Evolutionary conservation across 805 yeast genomes (phyloP).

Genomic region (Schizosaccharomyces cryophilus): DNA sequence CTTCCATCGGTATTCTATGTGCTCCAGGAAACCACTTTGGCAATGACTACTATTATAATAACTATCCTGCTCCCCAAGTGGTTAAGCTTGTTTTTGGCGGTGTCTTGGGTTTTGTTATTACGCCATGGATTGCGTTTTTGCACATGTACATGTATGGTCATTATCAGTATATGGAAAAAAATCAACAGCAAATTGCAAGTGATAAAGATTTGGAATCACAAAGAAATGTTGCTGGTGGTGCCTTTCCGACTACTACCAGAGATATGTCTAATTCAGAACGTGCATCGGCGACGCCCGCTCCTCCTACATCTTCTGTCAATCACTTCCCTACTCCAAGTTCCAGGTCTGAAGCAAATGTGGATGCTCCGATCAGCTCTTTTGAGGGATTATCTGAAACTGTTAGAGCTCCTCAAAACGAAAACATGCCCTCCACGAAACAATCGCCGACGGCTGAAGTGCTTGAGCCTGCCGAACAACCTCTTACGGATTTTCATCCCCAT

Average conservation of each 20-base stretch:
- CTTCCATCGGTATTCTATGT: background rate
- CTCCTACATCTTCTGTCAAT: no score
- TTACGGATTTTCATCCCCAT: background rate
- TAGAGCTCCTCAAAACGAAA: no score
- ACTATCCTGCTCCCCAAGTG: conserved; percentile 1
- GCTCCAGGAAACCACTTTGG: background rate
- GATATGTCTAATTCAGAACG: no score
- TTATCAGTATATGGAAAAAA: background rate
- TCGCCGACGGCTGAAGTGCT: no score
- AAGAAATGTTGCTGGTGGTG: background rate
- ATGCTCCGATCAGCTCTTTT: no score
- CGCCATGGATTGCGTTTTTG: conserved; percentile 1
- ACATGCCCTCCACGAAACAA: no score
- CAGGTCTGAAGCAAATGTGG: no score
- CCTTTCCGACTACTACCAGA: no score
- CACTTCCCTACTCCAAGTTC: no score
- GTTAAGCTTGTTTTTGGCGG: conserved; percentile 1
- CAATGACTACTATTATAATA: conserved; percentile 1
- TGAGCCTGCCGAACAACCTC: no score
- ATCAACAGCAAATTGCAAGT: background rate
- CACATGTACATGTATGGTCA: background rate
- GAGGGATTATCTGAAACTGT: no score
- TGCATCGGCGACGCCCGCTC: no score
- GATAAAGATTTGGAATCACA: background rate
- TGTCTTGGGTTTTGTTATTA: background rate